Conservation (phyloP, 2,329 filamentous ascomycete species). For the Claviceps maximensis region DNA sequence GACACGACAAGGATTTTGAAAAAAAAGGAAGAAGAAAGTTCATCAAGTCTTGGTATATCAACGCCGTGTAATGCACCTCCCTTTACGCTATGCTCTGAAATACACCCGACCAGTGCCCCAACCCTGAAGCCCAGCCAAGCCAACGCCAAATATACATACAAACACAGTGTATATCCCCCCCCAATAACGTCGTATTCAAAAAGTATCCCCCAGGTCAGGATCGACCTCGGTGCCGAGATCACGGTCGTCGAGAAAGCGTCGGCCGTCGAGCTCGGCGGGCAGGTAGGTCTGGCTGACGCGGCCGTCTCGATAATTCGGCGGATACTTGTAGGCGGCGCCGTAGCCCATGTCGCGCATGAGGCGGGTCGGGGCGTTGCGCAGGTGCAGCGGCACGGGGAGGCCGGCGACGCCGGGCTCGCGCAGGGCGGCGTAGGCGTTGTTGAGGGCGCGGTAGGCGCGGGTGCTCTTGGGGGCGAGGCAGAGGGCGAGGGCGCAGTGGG, state of each 20-base stretch:
- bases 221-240: slow-evolving; percentile 74
- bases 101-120: too few species aligned
- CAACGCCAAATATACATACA: too few species aligned
- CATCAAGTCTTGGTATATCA: too few species aligned
- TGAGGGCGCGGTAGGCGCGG: slow-evolving; percentile 68
- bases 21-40: too few species aligned
- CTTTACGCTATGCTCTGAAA: too few species aligned
- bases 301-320: slow-evolving; percentile 76
- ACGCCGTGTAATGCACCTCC: too few species aligned
- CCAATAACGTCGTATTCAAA: too few species aligned
- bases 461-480: slow-evolving; percentile 76
- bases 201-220: slow-evolving; percentile 37
- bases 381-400: slow-evolving; percentile 71
- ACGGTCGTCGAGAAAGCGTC: slow-evolving; percentile 63
- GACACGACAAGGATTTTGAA: too few species aligned
- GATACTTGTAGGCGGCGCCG: slow-evolving; percentile 90
- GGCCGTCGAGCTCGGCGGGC: slow-evolving; percentile 59
- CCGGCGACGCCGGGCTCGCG: slow-evolving; percentile 72
- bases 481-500: slow-evolving; percentile 74
- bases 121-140: too few species aligned
- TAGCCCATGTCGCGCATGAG: slow-evolving; percentile 90
- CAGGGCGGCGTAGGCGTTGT: slow-evolving; percentile 66
- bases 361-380: slow-evolving; percentile 83
- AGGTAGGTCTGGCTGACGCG: slow-evolving; percentile 79
- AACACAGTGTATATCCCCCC: not conserved